Percentiles rank a stretch among this genome's conserved stretches.
phyloP scores from a whole-genome alignment of 805 yeast genomes.

The Ogataea paradorogensis region DNA sequence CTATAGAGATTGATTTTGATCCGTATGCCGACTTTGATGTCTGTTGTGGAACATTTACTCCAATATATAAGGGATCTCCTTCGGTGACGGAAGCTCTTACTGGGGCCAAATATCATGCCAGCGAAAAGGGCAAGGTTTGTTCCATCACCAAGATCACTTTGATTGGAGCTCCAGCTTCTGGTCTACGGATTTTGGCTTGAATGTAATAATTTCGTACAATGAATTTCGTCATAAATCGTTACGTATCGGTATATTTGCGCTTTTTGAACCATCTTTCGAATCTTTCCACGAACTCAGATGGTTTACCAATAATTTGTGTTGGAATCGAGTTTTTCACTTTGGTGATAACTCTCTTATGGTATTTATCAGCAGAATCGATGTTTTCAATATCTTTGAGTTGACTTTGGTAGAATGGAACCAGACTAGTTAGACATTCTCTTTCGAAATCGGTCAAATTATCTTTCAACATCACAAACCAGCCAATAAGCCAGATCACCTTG shows the following conservation, averaged over 20 bases:
- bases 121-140: conserved; percentile 78
- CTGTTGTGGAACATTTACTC: conserved; percentile 84
- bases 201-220: conserved; percentile 8
- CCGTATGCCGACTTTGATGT: conserved; percentile 88
- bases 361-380: conserved; percentile 14
- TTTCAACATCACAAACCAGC: conserved; percentile 36
- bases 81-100: conserved; percentile 76
- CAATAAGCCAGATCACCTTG: conserved; percentile 66
- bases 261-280: conserved; percentile 24
- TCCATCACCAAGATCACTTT: conserved; percentile 69
- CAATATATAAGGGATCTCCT: conserved; percentile 78
- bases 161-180: conserved; percentile 91
- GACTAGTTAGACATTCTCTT: conserved; percentile 17
- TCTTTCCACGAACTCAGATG: conserved; percentile 20
- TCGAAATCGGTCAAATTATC: conserved; percentile 13
- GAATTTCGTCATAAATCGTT: conserved; percentile 7
- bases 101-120: conserved; percentile 80
- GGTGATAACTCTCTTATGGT: conserved; percentile 11
- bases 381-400: conserved; percentile 20
- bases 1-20: conserved; percentile 87
- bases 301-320: conserved; percentile 24
- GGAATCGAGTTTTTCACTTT: conserved; percentile 24
- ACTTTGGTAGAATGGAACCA: conserved; percentile 24
- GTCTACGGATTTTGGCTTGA: conserved; percentile 55
- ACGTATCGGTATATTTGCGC: conserved; percentile 3